These are phyloP conservation scores for Entomortierella lignicola DNA, from an alignment of 192 early-diverging fungal genomes.

Conservation along the genomic window DNA sequence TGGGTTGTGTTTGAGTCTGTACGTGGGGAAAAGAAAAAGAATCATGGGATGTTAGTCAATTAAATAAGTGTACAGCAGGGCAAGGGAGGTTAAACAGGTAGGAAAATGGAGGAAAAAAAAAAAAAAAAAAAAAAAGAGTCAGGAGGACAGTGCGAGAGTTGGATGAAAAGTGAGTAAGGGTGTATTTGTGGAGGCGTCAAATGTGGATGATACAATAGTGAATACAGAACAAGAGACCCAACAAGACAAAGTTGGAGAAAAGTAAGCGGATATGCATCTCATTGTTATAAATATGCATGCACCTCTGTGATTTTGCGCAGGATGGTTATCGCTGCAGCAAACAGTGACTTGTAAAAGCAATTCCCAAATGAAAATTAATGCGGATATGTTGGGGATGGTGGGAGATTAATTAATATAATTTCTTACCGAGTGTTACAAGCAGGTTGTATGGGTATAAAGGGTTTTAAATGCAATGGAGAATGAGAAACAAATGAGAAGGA, in stretches of 20 bases:
- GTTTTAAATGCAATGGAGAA: neutral
- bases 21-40: neutral
- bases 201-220: neutral
- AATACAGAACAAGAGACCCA: neutral
- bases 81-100: too few species aligned
- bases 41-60: neutral
- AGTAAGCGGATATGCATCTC: slow-evolving; percentile 1
- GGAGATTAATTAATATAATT: neutral
- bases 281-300: too few species aligned
- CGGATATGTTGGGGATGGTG: neutral
- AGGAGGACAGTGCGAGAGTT: neutral
- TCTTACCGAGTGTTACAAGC: slow-evolving; percentile 2
- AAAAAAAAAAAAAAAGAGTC: too few species aligned
- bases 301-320: too few species aligned
- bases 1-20: neutral
- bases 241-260: neutral
- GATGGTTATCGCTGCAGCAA: too few species aligned
- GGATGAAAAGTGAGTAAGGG: neutral
- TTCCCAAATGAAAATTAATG: neutral
- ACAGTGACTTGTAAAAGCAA: neutral
- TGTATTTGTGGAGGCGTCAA: neutral
- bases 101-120: too few species aligned
- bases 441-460: neutral
- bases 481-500: neutral
- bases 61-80: neutral